Conservation (phyloP, 768 basidiomycete genomes). For the Amylocystis lapponica region DNA sequence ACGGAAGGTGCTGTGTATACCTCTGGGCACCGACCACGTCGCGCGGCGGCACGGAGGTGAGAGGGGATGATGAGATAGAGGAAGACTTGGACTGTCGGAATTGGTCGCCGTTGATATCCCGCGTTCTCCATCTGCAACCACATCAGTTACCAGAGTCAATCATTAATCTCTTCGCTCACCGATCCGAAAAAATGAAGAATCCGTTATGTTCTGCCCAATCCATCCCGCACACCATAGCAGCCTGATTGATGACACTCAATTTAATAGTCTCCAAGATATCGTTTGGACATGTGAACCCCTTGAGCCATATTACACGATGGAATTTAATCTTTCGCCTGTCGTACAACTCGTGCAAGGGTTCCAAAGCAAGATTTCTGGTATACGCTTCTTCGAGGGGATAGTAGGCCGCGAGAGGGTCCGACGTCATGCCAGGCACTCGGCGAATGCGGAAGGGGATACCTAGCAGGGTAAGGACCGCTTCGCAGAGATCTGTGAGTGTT, state of each 20-base stretch:
- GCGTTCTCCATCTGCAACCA: conserved; percentile 79
- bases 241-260: conserved; percentile 84
- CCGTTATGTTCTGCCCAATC: conserved; percentile 99
- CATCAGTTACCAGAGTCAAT: not conserved
- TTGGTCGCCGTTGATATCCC: conserved; percentile 96
- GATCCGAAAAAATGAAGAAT: conserved; percentile 96
- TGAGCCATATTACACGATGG: conserved; percentile 92
- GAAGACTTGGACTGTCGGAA: conserved; percentile 96
- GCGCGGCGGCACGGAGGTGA: conserved; percentile 88
- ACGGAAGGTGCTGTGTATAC: conserved; percentile 89
- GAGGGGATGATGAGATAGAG: conserved; percentile 85
- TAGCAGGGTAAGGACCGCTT: conserved; percentile 89
- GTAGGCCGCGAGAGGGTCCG: conserved; percentile 81
- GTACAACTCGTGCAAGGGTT: conserved; percentile 81
- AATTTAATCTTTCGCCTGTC: conserved; percentile 77
- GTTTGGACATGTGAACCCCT: conserved; percentile 98
- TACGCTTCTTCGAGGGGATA: conserved; percentile 95
- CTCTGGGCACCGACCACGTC: conserved; percentile 76
- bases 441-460: conserved; percentile 92
- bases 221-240: conserved; percentile 99
- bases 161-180: conserved; percentile 47
- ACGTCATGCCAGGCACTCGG: conserved; percentile 90
- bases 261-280: conserved; percentile 96
- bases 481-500: conserved; percentile 89
- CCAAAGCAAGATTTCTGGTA: conserved; percentile 87